Percentiles rank a stretch among this genome's conserved stretches.
phyloP scores from a whole-genome alignment of 2,329 filamentous ascomycete genomes.

The Ophiocordyceps robertsii region DNA sequence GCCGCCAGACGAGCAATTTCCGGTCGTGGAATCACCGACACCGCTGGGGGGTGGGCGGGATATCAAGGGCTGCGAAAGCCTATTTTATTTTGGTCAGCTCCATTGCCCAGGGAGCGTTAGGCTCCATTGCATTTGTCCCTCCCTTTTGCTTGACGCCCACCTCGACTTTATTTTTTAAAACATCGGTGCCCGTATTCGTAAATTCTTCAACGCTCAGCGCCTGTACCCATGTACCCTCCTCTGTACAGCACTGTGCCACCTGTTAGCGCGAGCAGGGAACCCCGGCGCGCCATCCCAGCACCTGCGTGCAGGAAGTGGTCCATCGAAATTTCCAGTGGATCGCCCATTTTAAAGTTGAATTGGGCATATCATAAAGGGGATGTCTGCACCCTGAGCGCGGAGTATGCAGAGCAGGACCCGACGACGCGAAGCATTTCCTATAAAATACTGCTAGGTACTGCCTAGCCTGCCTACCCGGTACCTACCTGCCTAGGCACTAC shows the following conservation, averaged over 20 bases:
- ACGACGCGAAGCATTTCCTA: too few species aligned
- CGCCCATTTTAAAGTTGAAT: conserved; percentile 3
- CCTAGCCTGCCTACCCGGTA: too few species aligned
- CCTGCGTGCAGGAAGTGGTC: conserved; percentile 3
- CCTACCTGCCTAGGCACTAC: too few species aligned
- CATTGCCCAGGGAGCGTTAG: background rate
- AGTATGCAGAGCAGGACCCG: too few species aligned
- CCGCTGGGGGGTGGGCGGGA: too few species aligned
- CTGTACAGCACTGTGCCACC: background rate
- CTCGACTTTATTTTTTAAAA: too few species aligned
- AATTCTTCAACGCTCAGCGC: background rate
- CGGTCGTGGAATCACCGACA: too few species aligned
- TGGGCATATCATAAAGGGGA: too few species aligned
- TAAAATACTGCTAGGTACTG: too few species aligned
- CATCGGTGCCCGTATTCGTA: too few species aligned
- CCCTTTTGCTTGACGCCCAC: too few species aligned
- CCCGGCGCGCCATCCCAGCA: conserved; percentile 2
- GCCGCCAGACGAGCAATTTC: background rate
- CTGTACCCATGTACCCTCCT: background rate
- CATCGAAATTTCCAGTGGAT: conserved; percentile 4
- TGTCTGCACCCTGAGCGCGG: too few species aligned
- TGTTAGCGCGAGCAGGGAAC: conserved; percentile 1
- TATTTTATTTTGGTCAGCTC: background rate
- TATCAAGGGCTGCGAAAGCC: background rate
- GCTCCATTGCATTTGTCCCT: background rate